Conservation (phyloP, 73 alveolate genomes). For the Stentor coeruleus region DNA sequence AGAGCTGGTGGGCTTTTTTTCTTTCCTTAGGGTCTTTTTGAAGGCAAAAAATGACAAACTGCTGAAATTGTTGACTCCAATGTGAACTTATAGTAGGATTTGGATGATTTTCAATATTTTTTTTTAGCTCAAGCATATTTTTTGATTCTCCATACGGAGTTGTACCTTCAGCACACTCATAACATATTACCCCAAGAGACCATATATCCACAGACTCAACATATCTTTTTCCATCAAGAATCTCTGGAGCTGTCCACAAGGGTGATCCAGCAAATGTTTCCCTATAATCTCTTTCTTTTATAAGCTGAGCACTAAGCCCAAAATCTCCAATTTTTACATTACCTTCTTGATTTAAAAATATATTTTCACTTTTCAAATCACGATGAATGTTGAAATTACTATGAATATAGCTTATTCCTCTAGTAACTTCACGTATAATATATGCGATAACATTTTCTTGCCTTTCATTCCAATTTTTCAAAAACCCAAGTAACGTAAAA, state of each 20-base stretch:
- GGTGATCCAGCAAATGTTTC: conserved; percentile 24
- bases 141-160: conserved; percentile 4
- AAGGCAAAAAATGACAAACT: background rate
- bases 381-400: background rate
- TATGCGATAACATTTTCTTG: background rate
- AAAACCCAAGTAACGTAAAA: background rate
- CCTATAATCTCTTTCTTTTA: background rate
- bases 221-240: background rate
- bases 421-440: conserved; percentile 5
- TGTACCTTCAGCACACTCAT: background rate
- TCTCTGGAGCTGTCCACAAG: conserved; percentile 34
- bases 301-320: conserved; percentile 2
- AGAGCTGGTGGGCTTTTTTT: background rate
- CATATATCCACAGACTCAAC: conserved; percentile 28
- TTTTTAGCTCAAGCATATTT: background rate
- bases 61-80: too few relatives aligned
- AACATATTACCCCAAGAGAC: conserved; percentile 22
- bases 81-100: too few relatives aligned
- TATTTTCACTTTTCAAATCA: conserved; percentile 27
- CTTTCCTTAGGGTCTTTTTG: background rate
- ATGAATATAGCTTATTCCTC: conserved; percentile 21
- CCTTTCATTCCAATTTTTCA: background rate
- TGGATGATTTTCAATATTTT: background rate
- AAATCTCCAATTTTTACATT: conserved; percentile 23
- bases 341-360: background rate